Evolutionary conservation across 2,329 filamentous ascomycete species (phyloP), one percentile per base, ranked within the genome.

Genomic region (Endoconidiophora polonica): DNA sequence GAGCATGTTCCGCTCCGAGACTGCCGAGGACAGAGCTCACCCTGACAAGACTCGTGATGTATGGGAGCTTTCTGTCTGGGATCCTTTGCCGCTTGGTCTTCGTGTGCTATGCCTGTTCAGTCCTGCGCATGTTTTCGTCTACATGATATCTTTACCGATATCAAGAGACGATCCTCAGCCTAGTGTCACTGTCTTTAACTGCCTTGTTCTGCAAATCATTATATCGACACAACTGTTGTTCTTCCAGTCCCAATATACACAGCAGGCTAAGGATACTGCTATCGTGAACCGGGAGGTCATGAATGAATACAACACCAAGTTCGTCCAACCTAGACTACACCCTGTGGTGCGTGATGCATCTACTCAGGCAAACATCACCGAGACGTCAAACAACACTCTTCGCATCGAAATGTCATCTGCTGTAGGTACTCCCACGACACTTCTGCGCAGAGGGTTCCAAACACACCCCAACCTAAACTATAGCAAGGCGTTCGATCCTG

Each of bases 221-320:
- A 68, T 98, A 12, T 88, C 88, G 0, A 67, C 73, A 1, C 86
- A 95, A 62, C 73, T 96, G 55, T 73, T 79, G 48, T 69, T 86
- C 26, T 68, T 96, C 46, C 80, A 83, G 54, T 74, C 73, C 2
- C 78, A 73, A 33, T 96, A 90, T 64, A 73, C 76, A 3, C 88
- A 90, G 61, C 88, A 96, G 62, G 77, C 77, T 54, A 94, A 87
- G 61, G 91, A 98, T 63, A 77, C 77, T 2, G 73, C 79, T 2
- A 73, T 95, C 44, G 83, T 98, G 52, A 86, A 94, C 57, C 86
- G 83, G 58, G 85, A 96, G 64, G 90, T 96, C 4, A 73, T 96
- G 65, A 81, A 87, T 61, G 91, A 98, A 65, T 98, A 98, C 61
- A 86, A 96, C 61, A 85, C 79, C 57, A 98, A 98, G 67, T 95